Evolutionary conservation across 108 stramenopile genomes (phyloP).

Genomic region (Skeletonema menzelii): DNA sequence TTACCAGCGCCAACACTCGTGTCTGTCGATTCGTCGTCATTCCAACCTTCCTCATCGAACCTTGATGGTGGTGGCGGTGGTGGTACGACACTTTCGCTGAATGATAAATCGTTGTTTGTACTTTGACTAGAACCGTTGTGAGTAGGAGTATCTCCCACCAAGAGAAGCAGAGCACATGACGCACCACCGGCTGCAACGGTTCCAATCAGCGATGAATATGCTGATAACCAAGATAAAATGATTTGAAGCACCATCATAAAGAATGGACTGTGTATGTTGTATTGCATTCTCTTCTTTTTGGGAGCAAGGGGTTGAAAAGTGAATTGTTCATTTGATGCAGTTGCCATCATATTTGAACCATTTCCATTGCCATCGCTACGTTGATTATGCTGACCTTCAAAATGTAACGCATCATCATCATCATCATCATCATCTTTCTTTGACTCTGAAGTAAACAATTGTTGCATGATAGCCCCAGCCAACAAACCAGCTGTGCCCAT

Average conservation of each 20-base stretch:
- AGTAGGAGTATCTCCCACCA: constrained; percentile 25
- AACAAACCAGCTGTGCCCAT: constrained; percentile 45
- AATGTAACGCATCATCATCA: not conserved
- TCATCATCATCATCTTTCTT: not conserved
- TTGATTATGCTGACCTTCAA: not conserved
- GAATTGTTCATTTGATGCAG: constrained; percentile 42
- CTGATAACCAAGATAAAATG: constrained; percentile 27
- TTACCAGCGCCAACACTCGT: constrained; percentile 35
- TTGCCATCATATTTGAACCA: constrained; percentile 19
- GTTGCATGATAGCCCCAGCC: constrained; percentile 27
- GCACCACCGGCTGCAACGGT: constrained; percentile 27
- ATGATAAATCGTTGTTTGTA: constrained; percentile 25
- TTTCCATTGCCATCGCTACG: constrained; percentile 7
- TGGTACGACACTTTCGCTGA: constrained; percentile 21
- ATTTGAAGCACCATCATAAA: constrained; percentile 30
- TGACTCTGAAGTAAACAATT: not conserved
- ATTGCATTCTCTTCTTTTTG: constrained; percentile 8
- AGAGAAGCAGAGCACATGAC: constrained; percentile 24
- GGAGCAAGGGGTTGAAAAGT: constrained; percentile 17
- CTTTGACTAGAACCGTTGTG: not conserved
- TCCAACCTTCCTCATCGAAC: constrained; percentile 6
- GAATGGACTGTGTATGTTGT: constrained; percentile 16
- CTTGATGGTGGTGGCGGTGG: constrained; percentile 23
- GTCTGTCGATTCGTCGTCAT: constrained; percentile 47
- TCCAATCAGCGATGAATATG: constrained; percentile 40